Evolutionary conservation across 441 rosid species (phyloP).

Genomic region (Pelargonium myrrhifolium): DNA sequence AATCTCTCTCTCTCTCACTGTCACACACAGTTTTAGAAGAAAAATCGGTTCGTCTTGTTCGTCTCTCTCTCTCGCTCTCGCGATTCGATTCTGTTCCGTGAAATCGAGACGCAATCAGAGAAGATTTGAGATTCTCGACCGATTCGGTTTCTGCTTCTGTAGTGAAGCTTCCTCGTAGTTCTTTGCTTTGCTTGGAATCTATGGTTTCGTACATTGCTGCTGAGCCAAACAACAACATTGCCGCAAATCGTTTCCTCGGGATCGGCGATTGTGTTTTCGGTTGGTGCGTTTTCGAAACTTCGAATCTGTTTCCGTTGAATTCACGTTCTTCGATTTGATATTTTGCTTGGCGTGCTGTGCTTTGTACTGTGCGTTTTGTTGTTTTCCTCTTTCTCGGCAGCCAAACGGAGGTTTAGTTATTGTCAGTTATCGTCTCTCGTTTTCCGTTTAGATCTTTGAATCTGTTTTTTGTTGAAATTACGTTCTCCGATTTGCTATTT

Average conservation of each 20-base stretch:
- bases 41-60: neutral
- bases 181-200: constrained; percentile 2
- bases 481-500: too few relatives aligned
- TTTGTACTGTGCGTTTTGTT: too few relatives aligned
- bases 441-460: too few relatives aligned
- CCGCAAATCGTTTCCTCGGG: neutral
- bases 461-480: too few relatives aligned
- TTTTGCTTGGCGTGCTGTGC: neutral
- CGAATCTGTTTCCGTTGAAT: neutral
- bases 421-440: too few relatives aligned
- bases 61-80: neutral
- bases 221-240: neutral
- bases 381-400: neutral
- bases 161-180: too few relatives aligned
- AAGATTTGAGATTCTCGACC: neutral
- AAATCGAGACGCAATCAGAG: neutral
- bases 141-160: neutral
- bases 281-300: neutral
- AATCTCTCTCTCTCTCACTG: constrained; percentile 4
- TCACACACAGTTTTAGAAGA: neutral
- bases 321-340: neutral
- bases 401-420: too few relatives aligned
- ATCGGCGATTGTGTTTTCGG: neutral
- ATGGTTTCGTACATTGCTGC: neutral
- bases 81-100: constrained; percentile 1